Evolutionary conservation across 345 rosid species (phyloP), one percentile per base, ranked within the genome.

Genomic region (Brassica nigra): DNA sequence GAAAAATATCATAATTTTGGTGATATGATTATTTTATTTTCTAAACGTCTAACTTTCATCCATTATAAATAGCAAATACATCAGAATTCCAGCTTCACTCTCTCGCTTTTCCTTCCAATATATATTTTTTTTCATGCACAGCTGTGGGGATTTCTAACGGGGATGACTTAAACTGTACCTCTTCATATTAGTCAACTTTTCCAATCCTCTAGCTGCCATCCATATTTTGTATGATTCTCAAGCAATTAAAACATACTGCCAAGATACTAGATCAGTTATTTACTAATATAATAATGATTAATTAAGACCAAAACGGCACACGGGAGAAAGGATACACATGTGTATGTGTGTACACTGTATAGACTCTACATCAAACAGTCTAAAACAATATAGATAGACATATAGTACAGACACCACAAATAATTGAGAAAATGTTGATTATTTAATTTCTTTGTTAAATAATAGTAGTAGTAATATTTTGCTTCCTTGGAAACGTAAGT

Each of bases 371-470:
- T 33, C 2, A 34, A 34, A 37, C 44, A 37, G 9, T 37, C 11
- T 7, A 37, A 7, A 7, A 37, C 44, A 37, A 8, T 34, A 49
- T 16, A 34, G 5, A 18, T 36, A 59, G 4, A 37, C 4, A 28
- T 29, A 28, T 5, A 5, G 14, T 44, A 8, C 11, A 62, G 3
- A 59, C 27, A 61, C 0, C 29, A 67, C 61, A 58, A 29, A 67
- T 58, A 76, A 67, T 58, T 15, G 68, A 76, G 58, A 59, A 33
- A 66, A 47, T 63, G 70, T 69, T 47, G 5, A 3, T 77, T 33
- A 62, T 9, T 12, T 7, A 31, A 1, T 39, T 16, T 15, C 5
- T 8, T 59, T n/a, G 8, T 59, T 49, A 49, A 49, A 16, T 39
- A 10, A 3, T 58, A 27, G 28, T 36, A 28, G 12, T 7, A 65